Percentiles rank a stretch among this genome's conserved stretches.
Evolutionary conservation across 495 filamentous ascomycete species (phyloP).

Genomic region (Penicillium goetzii): DNA sequence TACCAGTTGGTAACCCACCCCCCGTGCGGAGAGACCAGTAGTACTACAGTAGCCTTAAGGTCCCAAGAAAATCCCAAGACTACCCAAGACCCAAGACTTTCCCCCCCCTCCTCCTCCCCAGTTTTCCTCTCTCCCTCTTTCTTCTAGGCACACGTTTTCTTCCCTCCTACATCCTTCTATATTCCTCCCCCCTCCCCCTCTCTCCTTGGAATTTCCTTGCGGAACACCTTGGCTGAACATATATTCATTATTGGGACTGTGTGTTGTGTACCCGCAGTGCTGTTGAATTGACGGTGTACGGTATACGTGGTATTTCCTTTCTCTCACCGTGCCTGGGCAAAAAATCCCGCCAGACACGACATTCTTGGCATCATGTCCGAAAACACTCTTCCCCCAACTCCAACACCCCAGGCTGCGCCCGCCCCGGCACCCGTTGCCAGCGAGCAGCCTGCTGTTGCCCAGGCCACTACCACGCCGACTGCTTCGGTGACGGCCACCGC

Average conservation of each 20-base stretch:
- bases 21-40: slow-evolving; percentile 19
- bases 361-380: slow-evolving; percentile 40
- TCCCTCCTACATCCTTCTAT: slow-evolving; percentile 15
- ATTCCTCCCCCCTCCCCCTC: slow-evolving; percentile 11
- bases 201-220: background rate
- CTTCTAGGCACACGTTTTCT: slow-evolving; percentile 18
- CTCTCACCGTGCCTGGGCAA: slow-evolving; percentile 25
- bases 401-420: slow-evolving; percentile 33
- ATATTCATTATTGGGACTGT: slow-evolving; percentile 9
- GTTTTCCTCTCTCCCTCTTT: slow-evolving; percentile 13
- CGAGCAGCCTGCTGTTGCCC: slow-evolving; percentile 33
- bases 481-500: slow-evolving; percentile 44
- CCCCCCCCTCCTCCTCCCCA: slow-evolving; percentile 19
- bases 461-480: slow-evolving; percentile 26
- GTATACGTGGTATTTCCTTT: slow-evolving; percentile 7
- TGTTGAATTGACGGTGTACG: background rate
- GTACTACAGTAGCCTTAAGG: background rate
- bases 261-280: background rate
- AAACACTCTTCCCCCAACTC: slow-evolving; percentile 25
- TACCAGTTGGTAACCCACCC: slow-evolving; percentile 10
- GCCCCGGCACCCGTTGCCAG: slow-evolving; percentile 32
- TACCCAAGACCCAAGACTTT: slow-evolving; percentile 18
- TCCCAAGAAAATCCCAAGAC: slow-evolving; percentile 10
- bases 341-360: slow-evolving; percentile 30
- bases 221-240: background rate